Evolutionary conservation across 164 flowering plant species (phyloP).

Genomic region (Stephania yunnanensis): DNA sequence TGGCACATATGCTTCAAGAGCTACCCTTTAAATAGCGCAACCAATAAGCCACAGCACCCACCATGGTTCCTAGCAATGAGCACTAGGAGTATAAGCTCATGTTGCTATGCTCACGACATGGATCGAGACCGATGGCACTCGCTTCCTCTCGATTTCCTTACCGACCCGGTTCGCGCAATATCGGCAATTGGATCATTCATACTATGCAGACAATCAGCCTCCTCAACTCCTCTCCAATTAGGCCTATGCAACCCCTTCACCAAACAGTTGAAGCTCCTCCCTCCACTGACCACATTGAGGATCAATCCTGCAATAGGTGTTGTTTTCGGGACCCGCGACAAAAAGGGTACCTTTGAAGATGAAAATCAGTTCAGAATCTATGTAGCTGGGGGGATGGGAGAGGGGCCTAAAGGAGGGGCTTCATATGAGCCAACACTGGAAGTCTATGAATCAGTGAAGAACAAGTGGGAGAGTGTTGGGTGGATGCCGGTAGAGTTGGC

Average conservation of each 20-base stretch:
- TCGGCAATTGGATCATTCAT: constrained; percentile 34
- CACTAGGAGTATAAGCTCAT: constrained; percentile 17
- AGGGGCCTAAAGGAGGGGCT: constrained; percentile 28
- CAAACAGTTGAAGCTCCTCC: constrained; percentile 33
- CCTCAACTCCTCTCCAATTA: constrained; percentile 26
- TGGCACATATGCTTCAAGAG: constrained; percentile 40
- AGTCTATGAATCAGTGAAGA: constrained; percentile 40
- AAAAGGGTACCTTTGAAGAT: background rate
- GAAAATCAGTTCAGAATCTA: constrained; percentile 25
- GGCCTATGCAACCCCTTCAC: constrained; percentile 50
- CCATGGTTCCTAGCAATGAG: constrained; percentile 57
- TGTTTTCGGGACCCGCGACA: too few relatives aligned
- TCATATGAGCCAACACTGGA: constrained; percentile 50
- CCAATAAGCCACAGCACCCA: constrained; percentile 1
- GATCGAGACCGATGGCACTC: constrained; percentile 30
- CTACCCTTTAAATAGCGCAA: constrained; percentile 1
- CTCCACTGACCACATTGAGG: constrained; percentile 26
- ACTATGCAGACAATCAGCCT: constrained; percentile 18
- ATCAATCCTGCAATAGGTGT: constrained; percentile 53
- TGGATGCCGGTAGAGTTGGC: constrained; percentile 46
- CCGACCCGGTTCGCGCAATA: constrained; percentile 35
- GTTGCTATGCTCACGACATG: constrained; percentile 42
- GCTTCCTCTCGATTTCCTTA: constrained; percentile 32
- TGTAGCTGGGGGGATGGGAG: constrained; percentile 63
- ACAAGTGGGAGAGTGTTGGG: constrained; percentile 35